Conservation (phyloP, 805 yeast genomes). For the Jamesozyma piceae region DNA sequence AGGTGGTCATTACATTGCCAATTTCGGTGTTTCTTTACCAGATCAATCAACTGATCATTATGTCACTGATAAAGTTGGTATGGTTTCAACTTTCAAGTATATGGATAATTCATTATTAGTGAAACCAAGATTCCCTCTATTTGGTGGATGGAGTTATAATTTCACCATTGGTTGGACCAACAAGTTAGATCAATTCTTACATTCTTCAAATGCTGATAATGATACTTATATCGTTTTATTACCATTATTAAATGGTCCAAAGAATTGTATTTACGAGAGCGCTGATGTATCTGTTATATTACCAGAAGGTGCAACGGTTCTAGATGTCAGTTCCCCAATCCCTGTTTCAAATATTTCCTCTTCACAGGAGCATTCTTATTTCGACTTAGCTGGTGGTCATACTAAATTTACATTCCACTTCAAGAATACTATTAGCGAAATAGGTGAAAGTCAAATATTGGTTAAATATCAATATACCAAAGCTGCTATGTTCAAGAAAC, state of each 20-base stretch:
- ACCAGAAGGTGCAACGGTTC: conserved; percentile 74
- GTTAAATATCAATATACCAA: conserved; percentile 55
- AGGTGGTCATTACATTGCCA: conserved; percentile 45
- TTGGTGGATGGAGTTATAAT: conserved; percentile 94
- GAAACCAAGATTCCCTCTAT: conserved; percentile 85
- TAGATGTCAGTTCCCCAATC: conserved; percentile 51
- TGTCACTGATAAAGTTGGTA: conserved; percentile 84
- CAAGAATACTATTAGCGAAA: conserved; percentile 59
- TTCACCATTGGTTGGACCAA: conserved; percentile 93
- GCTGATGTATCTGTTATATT: conserved; percentile 55
- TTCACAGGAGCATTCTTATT: conserved; percentile 42
- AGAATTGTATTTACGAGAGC: conserved; percentile 56
- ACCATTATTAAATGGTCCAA: conserved; percentile 66
- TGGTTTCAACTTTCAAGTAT: conserved; percentile 67
- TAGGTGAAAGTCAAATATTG: conserved; percentile 45
- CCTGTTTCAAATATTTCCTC: conserved; percentile 18
- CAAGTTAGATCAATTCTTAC: conserved; percentile 45
- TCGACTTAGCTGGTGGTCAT: conserved; percentile 74
- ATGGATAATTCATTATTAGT: conserved; percentile 38
- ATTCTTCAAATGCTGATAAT: conserved; percentile 29
- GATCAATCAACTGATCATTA: conserved; percentile 54
- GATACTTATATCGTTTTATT: conserved; percentile 52
- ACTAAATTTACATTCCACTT: conserved; percentile 56
- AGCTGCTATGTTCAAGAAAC: conserved; percentile 50
- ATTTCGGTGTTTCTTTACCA: conserved; percentile 49